Evolutionary conservation across 169 alveolate genomes (phyloP).

Genomic region (Cryptosporidium ubiquitum): DNA sequence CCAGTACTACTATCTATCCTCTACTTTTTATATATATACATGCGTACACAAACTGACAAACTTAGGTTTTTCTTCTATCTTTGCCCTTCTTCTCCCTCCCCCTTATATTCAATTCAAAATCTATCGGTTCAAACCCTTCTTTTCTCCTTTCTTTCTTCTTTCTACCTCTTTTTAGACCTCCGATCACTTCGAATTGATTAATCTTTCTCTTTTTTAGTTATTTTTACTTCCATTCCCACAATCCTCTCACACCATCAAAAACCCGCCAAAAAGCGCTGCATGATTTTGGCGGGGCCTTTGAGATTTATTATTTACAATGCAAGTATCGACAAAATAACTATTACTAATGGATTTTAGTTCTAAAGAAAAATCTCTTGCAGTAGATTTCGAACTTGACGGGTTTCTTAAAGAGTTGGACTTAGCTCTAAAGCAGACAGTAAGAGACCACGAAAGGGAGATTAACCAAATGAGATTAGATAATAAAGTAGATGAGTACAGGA

Average conservation of each 20-base stretch:
- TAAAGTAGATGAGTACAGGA: neutral
- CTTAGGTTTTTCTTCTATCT: neutral
- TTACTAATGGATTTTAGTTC: neutral
- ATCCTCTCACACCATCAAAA: neutral
- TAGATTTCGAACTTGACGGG: neutral
- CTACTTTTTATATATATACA: neutral
- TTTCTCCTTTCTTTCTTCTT: neutral
- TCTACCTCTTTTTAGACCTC: neutral
- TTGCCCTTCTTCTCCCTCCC: neutral
- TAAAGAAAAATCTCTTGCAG: neutral
- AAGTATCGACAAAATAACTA: neutral
- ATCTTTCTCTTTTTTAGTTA: neutral
- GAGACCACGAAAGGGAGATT: neutral
- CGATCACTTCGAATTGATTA: neutral
- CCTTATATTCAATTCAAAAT: neutral
- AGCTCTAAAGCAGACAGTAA: neutral
- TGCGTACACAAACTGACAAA: neutral
- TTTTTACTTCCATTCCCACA: neutral
- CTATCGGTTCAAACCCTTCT: neutral
- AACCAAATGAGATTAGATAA: neutral
- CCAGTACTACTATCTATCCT: neutral
- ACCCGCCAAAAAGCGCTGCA: neutral
- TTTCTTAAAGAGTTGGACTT: neutral
- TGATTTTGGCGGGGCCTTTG: neutral
- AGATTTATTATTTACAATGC: too few relatives aligned